Evolutionary conservation across 148 eudicot genomes (phyloP).

Genomic region (Polygonum aviculare): DNA sequence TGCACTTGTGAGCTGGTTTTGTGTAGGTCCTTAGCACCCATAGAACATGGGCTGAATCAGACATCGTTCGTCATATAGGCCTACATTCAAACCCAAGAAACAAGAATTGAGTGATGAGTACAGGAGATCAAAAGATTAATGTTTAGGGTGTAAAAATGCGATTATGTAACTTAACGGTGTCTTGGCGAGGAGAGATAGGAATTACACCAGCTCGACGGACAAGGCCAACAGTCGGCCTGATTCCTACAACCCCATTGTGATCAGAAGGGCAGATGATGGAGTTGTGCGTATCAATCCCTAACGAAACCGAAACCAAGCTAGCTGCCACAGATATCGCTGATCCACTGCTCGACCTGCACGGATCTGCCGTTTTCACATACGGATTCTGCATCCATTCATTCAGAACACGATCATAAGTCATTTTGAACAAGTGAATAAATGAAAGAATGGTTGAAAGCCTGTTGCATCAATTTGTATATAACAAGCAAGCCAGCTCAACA

Average conservation of each 20-base stretch:
- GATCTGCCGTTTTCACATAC: constrained; percentile 16
- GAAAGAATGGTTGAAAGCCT: too few species aligned
- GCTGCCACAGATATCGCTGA: constrained; percentile 61
- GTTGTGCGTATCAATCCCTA: constrained; percentile 50
- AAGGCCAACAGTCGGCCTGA: constrained; percentile 15
- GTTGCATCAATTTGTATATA: too few species aligned
- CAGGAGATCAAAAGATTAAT: neutral
- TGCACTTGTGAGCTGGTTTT: too few species aligned
- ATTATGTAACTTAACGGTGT: constrained; percentile 31
- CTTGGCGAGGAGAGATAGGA: constrained; percentile 13
- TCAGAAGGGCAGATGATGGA: constrained; percentile 38
- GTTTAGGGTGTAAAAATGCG: neutral
- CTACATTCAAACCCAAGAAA: constrained; percentile 19
- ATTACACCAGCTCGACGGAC: constrained; percentile 16
- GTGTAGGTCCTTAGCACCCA: too few species aligned
- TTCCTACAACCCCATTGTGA: constrained; percentile 30
- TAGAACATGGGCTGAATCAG: constrained; percentile 60
- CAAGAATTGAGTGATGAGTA: neutral
- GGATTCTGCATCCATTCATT: constrained; percentile 7
- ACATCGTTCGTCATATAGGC: constrained; percentile 66
- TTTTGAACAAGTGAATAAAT: too few species aligned
- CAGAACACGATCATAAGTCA: neutral
- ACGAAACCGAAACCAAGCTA: constrained; percentile 39
- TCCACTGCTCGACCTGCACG: constrained; percentile 55
- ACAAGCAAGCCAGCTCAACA: too few species aligned